Evolutionary conservation across 495 filamentous ascomycete species (phyloP), one percentile per base, ranked within the genome.

Genomic region (Penicillium taxi): DNA sequence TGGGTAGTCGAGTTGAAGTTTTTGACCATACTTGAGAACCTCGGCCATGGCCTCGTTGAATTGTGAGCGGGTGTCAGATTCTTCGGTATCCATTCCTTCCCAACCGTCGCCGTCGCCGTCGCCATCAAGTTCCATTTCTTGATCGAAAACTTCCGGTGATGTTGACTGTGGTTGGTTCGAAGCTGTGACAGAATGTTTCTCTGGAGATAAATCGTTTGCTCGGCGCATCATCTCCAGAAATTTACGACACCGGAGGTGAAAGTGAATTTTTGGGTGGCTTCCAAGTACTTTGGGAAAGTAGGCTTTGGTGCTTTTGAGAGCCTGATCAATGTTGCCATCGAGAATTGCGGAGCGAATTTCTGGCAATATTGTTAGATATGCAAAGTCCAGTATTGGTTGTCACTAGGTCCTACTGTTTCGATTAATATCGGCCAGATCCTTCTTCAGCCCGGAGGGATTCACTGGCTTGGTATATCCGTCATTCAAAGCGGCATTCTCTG

Each of bases 221-320:
- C 73, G 77, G 16, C 88, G 80, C 45, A 95, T 90, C 86, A 98
- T 94, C 61, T 98, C 91, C 32, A 96, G 77, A 52, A 96, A 94
- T 59, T 90, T 94, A 44, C 86, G 75, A 52, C 91, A 94, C 39
- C 81, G 77, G 31, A 99, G 68, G 37, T 85, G 81, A 62, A 96
- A 99, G 56, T 87, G 82, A 18, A 96, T 88, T 26, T 88, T 80
- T 20, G 86, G 78, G 45, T 94, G 85, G n/a, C 86, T 75, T 26
- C 77, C 70, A 8, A 99, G 71, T 5, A 96, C 91, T 15, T 70
- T 65, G 7, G 86, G 81, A 53, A 95, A 96, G 48, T 77, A 87
- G 5, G 67, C 65, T 37, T 80, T 76, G 19, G 84, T 95, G 53
- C 81, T 77, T 53, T 86, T 80, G 16, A 96, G 69, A 9, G 90